These are phyloP conservation scores for Xylariales sp. DNA, from an alignment of 2,329 filamentous ascomycete species.

Conservation along the genomic window DNA sequence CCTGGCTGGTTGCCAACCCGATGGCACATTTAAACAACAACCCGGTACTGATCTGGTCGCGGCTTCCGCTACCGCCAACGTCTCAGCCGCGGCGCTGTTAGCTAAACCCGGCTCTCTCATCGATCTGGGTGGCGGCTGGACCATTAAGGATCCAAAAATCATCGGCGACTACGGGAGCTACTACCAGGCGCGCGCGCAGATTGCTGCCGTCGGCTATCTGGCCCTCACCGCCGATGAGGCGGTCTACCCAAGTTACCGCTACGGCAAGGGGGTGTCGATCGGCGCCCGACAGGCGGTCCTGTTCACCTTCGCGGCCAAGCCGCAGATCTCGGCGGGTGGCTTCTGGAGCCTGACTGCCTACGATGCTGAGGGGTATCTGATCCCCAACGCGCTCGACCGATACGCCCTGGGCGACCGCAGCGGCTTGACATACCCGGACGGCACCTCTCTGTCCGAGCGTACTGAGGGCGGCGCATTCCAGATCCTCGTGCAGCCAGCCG, in stretches of 20 bases:
- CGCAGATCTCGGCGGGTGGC: background rate
- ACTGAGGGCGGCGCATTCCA: no score
- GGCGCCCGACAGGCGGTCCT: background rate
- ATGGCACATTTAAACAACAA: no score
- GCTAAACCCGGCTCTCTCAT: background rate
- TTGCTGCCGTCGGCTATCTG: background rate
- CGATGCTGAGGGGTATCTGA: background rate
- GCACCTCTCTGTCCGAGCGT: background rate
- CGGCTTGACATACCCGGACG: background rate
- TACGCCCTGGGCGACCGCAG: constrained; percentile 2
- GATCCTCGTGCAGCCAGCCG: no score
- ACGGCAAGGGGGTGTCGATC: background rate
- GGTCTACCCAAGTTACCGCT: background rate
- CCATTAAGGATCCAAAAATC: background rate
- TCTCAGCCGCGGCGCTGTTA: background rate
- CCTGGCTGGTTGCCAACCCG: no score
- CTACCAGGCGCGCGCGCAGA: background rate
- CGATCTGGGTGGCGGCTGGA: constrained; percentile 2
- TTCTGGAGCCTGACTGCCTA: constrained; percentile 5
- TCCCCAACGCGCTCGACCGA: constrained; percentile 1
- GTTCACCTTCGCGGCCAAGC: constrained; percentile 1
- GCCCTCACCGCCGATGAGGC: background rate
- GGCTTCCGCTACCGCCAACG: background rate
- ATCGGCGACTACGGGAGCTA: background rate
- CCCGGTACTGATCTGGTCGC: background rate